Evolutionary conservation across 2,329 filamentous ascomycete genomes (phyloP), one percentile per base, ranked within the genome.

Genomic region (Fusarium mangiferae): DNA sequence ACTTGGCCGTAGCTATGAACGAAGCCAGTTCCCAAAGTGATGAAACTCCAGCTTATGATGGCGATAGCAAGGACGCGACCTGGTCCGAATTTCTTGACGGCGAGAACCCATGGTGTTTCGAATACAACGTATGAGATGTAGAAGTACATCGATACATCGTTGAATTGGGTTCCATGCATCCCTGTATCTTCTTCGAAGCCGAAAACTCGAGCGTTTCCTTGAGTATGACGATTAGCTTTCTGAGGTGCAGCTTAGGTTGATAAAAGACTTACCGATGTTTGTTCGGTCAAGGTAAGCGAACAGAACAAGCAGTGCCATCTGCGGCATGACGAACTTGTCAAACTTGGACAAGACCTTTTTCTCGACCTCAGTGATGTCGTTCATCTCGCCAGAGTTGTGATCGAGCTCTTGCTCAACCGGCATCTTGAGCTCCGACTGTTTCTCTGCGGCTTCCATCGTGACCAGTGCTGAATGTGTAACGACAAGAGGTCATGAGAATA

Each of bases 171-270:
- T 6, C 75, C 76, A 1, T 70, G 67, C 68, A 83, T 78, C 1
- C 77, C 73, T 15, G 82, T 77, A 30, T 80, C 78, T 26, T 80
- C 75, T 5, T 79, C 74, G 8, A 84, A 73, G 62, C 83, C 77
- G 66, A 81, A 75, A 33, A 83, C 77, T 33, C 81, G 72, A 11
- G 81, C 79, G 61, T 84, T 83, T n/a, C 79, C 82, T 77, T 24
- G 17, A 2, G 15, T 42, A 17, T 13, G n/a, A 30, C 1, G 8
- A 9, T 66, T 38, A 66, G 45, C 7, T 30, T 7, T 13, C 15
- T 7, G 6, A 6, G 7, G 15, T 26, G 6, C 5, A 6, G 3
- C 10, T 14, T 0, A 11, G n/a, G 3, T 4, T 13, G 1, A 0
- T 12, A 13, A 24, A 3, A 4, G 0, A 18, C 10, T 20, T 38